A percentile compares a stretch with the other conserved stretches of the same genome.
Conservation (phyloP, 1,284 basidiomycete species). For the Trametes polyzona region DNA sequence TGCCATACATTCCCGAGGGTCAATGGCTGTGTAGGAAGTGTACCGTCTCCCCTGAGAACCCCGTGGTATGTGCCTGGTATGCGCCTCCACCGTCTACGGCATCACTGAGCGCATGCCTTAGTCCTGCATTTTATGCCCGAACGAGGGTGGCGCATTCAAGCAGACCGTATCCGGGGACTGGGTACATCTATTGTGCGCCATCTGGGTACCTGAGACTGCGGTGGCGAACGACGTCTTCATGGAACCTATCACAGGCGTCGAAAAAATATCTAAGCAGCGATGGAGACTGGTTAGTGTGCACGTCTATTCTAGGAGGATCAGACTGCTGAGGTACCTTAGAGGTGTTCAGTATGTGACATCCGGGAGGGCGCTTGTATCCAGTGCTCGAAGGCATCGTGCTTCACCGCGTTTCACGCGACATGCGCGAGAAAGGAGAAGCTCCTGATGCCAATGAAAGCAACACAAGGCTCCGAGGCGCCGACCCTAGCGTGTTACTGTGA, state of each 20-base stretch:
- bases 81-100: neutral
- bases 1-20: slow-evolving; percentile 99
- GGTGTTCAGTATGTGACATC: slow-evolving; percentile 87
- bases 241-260: slow-evolving; percentile 95
- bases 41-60: slow-evolving; percentile 95
- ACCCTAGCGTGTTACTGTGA: slow-evolving; percentile 84
- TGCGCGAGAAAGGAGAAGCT: slow-evolving; percentile 89
- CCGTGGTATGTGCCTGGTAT: slow-evolving; percentile 68
- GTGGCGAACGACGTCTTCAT: slow-evolving; percentile 97
- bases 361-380: slow-evolving; percentile 94
- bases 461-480: slow-evolving; percentile 71
- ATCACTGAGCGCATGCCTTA: slow-evolving; percentile 36
- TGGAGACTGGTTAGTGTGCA: slow-evolving; percentile 85
- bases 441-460: slow-evolving; percentile 86
- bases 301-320: neutral
- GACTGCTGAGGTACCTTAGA: slow-evolving; percentile 44
- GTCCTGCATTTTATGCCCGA: slow-evolving; percentile 94
- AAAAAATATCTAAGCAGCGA: slow-evolving; percentile 86
- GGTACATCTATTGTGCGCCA: slow-evolving; percentile 96
- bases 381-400: slow-evolving; percentile 91
- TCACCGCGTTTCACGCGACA: slow-evolving; percentile 93
- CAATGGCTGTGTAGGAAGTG: slow-evolving; percentile 99
- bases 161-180: slow-evolving; percentile 94
- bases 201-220: slow-evolving; percentile 96
- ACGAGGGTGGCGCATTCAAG: slow-evolving; percentile 98